phyloP scores from a whole-genome alignment of 2,329 filamentous ascomycete species.

The Blumeria hordei region DNA sequence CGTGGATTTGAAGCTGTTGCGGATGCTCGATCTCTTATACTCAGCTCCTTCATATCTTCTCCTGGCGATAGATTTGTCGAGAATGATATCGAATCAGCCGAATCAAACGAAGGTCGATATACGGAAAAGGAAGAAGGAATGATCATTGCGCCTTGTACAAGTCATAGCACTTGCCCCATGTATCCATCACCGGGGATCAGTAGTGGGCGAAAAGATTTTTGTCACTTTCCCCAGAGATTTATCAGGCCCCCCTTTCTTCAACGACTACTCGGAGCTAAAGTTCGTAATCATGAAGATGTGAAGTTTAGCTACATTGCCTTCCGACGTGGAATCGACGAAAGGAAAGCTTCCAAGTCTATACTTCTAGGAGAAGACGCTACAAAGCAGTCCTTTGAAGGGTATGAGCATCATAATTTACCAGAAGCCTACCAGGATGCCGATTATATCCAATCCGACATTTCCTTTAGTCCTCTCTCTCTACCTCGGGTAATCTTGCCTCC shows the following conservation, averaged over 20 bases:
- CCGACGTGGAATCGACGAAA: slow-evolving; percentile 41
- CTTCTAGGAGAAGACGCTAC: slow-evolving; percentile 32
- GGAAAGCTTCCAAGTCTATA: slow-evolving; percentile 17
- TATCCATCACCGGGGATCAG: slow-evolving; percentile 47
- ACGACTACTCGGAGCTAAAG: slow-evolving; percentile 39
- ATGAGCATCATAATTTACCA: slow-evolving; percentile 25
- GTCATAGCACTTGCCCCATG: slow-evolving; percentile 74
- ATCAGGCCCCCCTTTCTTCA: slow-evolving; percentile 66
- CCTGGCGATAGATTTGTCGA: slow-evolving; percentile 24
- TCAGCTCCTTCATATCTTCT: slow-evolving; percentile 49
- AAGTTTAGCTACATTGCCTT: slow-evolving; percentile 77
- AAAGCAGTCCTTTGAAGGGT: slow-evolving; percentile 46
- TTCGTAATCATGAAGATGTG: slow-evolving; percentile 71
- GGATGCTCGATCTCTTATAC: slow-evolving; percentile 53
- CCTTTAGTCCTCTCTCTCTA: slow-evolving; percentile 36
- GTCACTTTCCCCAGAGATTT: slow-evolving; percentile 75
- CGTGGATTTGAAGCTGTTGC: slow-evolving; percentile 84
- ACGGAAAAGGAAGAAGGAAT: slow-evolving; percentile 31
- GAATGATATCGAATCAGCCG: slow-evolving; percentile 11
- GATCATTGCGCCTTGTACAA: slow-evolving; percentile 62
- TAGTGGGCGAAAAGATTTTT: slow-evolving; percentile 64
- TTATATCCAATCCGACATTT: slow-evolving; percentile 7
- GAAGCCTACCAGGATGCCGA: slow-evolving; percentile 4
- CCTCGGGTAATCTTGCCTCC: slow-evolving; percentile 60
- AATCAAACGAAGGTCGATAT: slow-evolving; percentile 6